Conservation (phyloP, 2,329 filamentous ascomycete genomes). For the Calcarisporium arbuscula region DNA sequence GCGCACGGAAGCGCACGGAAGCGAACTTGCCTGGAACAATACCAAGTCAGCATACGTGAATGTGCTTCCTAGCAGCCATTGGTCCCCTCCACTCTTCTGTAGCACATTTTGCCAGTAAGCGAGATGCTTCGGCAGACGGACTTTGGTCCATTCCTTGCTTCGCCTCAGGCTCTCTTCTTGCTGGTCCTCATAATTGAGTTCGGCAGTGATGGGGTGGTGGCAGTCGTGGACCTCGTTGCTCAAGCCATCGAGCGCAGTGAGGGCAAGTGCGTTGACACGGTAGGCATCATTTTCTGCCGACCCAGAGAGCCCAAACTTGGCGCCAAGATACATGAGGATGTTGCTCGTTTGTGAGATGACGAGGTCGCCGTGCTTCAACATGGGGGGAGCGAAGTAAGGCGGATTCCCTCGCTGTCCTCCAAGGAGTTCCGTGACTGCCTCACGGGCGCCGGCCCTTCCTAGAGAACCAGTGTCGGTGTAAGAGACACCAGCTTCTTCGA, state of each 20-base stretch:
- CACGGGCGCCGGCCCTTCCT: too few relatives aligned
- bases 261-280: conserved; percentile 48
- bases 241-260: conserved; percentile 61
- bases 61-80: conserved; percentile 53
- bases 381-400: too few relatives aligned
- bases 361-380: too few relatives aligned
- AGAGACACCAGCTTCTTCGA: conserved; percentile 54
- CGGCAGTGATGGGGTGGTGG: conserved; percentile 57
- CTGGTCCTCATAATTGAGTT: conserved; percentile 63
- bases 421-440: too few relatives aligned
- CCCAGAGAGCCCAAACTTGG: conserved; percentile 22
- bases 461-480: too few relatives aligned
- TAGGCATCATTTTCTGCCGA: conserved; percentile 25
- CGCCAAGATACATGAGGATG: conserved; percentile 51
- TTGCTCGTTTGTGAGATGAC: conserved; percentile 61
- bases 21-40: conserved; percentile 52
- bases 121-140: conserved; percentile 64
- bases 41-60: conserved; percentile 63
- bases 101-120: conserved; percentile 60
- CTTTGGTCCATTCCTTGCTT: too few relatives aligned
- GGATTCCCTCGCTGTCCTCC: too few relatives aligned
- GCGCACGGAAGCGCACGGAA: neutral
- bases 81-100: conserved; percentile 44
- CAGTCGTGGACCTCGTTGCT: conserved; percentile 63
- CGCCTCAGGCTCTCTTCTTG: too few relatives aligned